Percentiles rank a stretch among this genome's conserved stretches.
phyloP scores from a whole-genome alignment of 2,329 filamentous ascomycete species.

The Fusarium sp. region DNA sequence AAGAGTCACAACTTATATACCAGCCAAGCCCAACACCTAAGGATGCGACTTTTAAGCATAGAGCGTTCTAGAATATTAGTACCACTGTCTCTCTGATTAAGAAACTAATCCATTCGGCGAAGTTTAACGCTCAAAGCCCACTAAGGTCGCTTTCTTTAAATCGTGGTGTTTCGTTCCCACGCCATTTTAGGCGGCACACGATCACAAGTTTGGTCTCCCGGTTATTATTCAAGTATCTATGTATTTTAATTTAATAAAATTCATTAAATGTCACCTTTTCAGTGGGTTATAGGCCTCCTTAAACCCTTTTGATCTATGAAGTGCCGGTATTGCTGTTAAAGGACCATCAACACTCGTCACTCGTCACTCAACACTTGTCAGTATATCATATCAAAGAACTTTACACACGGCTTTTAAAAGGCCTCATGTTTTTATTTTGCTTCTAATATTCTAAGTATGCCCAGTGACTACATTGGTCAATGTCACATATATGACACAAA shows the following conservation, averaged over 20 bases:
- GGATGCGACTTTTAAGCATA: neutral
- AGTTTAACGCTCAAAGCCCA: neutral
- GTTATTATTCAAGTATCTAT: neutral
- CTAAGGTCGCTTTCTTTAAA: neutral
- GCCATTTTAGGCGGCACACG: neutral
- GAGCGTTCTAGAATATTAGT: neutral
- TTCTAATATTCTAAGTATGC: neutral
- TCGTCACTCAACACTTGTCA: neutral
- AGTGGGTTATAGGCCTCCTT: neutral
- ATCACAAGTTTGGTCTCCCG: neutral
- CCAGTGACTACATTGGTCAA: neutral
- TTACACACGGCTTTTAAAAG: neutral
- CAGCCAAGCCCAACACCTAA: neutral
- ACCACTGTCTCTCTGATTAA: neutral
- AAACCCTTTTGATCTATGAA: neutral
- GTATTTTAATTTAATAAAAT: neutral
- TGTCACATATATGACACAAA: neutral
- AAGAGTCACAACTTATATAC: too few species aligned
- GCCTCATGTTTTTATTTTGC: neutral
- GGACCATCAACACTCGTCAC: neutral
- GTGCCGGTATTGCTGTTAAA: neutral
- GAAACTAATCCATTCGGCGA: neutral
- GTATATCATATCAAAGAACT: neutral
- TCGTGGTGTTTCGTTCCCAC: neutral
- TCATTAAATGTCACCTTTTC: too few species aligned